A percentile compares a stretch with the other conserved stretches of the same genome.
Evolutionary conservation across 352 stramenopile genomes (phyloP).

Genomic region (Globisporangium abappressorium): DNA sequence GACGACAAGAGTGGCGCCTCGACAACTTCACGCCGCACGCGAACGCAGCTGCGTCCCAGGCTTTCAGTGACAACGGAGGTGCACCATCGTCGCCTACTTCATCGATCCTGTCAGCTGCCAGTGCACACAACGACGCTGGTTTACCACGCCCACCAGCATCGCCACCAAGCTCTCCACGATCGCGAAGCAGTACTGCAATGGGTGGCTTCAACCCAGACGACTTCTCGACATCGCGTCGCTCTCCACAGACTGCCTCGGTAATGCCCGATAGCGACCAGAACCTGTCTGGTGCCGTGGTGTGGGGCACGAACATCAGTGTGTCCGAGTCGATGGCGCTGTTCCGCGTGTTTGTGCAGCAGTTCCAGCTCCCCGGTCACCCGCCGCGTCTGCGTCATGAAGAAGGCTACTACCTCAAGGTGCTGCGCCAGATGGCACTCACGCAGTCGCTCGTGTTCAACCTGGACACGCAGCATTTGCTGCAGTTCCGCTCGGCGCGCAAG

Average conservation of each 20-base stretch:
- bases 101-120: conserved; percentile 35
- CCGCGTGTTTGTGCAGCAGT: conserved; percentile 87
- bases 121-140: conserved; percentile 24
- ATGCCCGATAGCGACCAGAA: conserved; percentile 37
- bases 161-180: conserved; percentile 62
- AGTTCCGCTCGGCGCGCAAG: conserved; percentile 72
- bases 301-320: conserved; percentile 93
- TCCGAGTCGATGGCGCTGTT: conserved; percentile 91
- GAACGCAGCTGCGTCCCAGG: conserved; percentile 19
- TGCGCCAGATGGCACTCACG: conserved; percentile 74
- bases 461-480: conserved; percentile 89
- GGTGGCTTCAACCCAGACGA: conserved; percentile 23
- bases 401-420: conserved; percentile 75
- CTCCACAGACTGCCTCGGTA: conserved; percentile 17
- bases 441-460: conserved; percentile 89
- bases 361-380: conserved; percentile 38
- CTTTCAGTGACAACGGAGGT: conserved; percentile 9
- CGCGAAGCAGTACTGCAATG: conserved; percentile 21
- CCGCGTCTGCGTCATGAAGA: conserved; percentile 31
- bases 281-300: conserved; percentile 87
- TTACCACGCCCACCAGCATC: conserved; percentile 60
- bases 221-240: conserved; percentile 37
- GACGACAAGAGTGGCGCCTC: conserved; percentile 71
- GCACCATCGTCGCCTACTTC: conserved; percentile 41
- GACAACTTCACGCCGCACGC: conserved; percentile 42